A percentile compares a stretch with the other conserved stretches of the same genome.
phyloP scores from a whole-genome alignment of 495 filamentous ascomycete species.

The Neohortaea acidophila region DNA sequence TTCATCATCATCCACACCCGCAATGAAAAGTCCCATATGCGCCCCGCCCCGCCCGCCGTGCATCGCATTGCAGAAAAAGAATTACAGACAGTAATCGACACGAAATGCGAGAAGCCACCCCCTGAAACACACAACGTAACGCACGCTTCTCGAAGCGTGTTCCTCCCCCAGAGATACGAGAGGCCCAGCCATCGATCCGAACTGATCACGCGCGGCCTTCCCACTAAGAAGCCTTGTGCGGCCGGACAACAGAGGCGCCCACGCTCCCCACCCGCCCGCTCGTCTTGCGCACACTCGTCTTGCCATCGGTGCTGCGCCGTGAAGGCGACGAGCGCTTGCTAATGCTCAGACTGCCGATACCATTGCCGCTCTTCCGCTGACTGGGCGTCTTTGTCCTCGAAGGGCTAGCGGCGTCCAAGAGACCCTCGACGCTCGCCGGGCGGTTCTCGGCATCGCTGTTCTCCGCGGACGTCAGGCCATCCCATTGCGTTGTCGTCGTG shows the following conservation, averaged over 20 bases:
- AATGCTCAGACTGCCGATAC: conserved; percentile 49
- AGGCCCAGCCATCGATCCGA: too few relatives aligned
- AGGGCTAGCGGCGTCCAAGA: conserved; percentile 18
- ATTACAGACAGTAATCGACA: too few relatives aligned
- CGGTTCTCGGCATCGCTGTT: conserved; percentile 26
- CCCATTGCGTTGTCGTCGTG: conserved; percentile 38
- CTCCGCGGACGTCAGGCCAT: conserved; percentile 11
- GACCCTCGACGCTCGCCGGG: conserved; percentile 9
- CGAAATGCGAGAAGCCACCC: too few relatives aligned
- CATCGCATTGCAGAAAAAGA: too few relatives aligned
- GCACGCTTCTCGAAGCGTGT: too few relatives aligned
- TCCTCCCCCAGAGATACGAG: too few relatives aligned
- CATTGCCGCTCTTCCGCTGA: conserved; percentile 42
- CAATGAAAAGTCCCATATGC: too few relatives aligned
- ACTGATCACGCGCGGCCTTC: too few relatives aligned
- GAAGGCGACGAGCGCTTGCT: conserved; percentile 58
- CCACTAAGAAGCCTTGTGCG: conserved; percentile 1
- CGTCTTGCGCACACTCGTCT: conserved; percentile 67
- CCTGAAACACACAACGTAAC: too few relatives aligned
- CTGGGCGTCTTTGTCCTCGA: conserved; percentile 53
- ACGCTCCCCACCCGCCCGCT: conserved; percentile 85
- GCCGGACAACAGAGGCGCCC: conserved; percentile 24
- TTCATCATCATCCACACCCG: too few relatives aligned
- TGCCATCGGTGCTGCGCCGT: conserved; percentile 41
- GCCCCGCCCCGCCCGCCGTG: too few relatives aligned